phyloP scores from a whole-genome alignment of 208 protist species.

The Naegleria fowleri region DNA sequence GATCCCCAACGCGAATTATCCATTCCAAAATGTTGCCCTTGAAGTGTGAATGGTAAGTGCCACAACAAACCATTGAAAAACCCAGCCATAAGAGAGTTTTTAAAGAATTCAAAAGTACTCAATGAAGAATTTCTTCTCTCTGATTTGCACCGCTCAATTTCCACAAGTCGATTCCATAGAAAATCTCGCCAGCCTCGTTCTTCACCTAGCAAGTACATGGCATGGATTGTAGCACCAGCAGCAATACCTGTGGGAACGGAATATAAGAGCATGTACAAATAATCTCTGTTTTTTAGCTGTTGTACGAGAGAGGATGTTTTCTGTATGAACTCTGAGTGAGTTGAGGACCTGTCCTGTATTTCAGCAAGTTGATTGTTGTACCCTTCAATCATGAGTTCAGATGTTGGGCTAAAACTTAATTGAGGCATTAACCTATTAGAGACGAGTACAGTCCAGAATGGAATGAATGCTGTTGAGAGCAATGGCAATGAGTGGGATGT shows the following conservation, averaged over 20 bases:
- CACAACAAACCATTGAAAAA: not conserved
- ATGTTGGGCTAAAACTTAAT: not conserved
- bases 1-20: not conserved
- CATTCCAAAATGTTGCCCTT: not conserved
- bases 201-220: not conserved
- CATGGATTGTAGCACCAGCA: not conserved
- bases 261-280: not conserved
- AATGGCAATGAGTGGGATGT: not conserved
- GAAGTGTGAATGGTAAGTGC: not conserved
- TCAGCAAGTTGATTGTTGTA: not conserved
- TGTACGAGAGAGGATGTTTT: not conserved
- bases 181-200: not conserved
- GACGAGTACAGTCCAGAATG: not conserved
- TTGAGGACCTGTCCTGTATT: not conserved
- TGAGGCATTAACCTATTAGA: not conserved
- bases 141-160: not conserved
- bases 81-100: not conserved
- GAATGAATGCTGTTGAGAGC: not conserved
- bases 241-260: not conserved
- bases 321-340: too few relatives aligned
- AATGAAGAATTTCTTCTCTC: not conserved
- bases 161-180: not conserved
- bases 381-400: not conserved
- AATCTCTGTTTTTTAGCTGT: not conserved
- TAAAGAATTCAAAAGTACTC: not conserved